A percentile compares a stretch with the other conserved stretches of the same genome.
phyloP scores from a whole-genome alignment of 78 protist species.

The Cavenderia fasciculata region DNA sequence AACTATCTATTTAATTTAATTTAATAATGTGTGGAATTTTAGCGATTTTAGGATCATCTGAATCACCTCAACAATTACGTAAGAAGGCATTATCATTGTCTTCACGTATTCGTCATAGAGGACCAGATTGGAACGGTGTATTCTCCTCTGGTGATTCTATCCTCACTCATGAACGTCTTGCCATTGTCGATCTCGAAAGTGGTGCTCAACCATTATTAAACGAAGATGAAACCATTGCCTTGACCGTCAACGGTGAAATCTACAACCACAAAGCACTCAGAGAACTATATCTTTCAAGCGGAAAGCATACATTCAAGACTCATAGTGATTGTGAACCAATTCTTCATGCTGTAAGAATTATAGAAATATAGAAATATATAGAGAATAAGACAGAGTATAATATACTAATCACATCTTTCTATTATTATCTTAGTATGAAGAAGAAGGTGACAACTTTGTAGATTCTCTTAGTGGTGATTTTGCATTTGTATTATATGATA shows the following conservation, averaged over 20 bases:
- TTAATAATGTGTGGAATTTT: slow-evolving; percentile 83
- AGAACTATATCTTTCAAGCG: slow-evolving; percentile 24
- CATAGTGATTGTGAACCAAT: slow-evolving; percentile 92
- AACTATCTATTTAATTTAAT: neutral
- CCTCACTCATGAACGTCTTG: slow-evolving; percentile 90
- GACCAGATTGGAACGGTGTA: slow-evolving; percentile 94
- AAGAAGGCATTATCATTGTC: slow-evolving; percentile 69
- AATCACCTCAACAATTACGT: slow-evolving; percentile 48
- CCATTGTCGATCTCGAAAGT: slow-evolving; percentile 85
- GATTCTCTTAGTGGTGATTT: slow-evolving; percentile 86
- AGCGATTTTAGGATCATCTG: slow-evolving; percentile 75
- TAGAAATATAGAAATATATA: neutral
- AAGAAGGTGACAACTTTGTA: slow-evolving; percentile 73
- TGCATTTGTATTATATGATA: slow-evolving; percentile 86
- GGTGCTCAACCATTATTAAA: slow-evolving; percentile 91
- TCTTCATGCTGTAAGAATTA: slow-evolving; percentile 47
- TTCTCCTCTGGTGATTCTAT: slow-evolving; percentile 20
- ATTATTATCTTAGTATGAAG: slow-evolving; percentile 50
- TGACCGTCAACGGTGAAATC: slow-evolving; percentile 93
- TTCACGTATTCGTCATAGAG: slow-evolving; percentile 86
- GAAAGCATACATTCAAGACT: slow-evolving; percentile 78
- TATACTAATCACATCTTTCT: neutral
- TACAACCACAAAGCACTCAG: slow-evolving; percentile 87
- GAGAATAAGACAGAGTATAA: neutral
- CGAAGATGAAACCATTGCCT: slow-evolving; percentile 56